Evolutionary conservation across 345 rosid genomes (phyloP).

Genomic region (Murraya koenigii): DNA sequence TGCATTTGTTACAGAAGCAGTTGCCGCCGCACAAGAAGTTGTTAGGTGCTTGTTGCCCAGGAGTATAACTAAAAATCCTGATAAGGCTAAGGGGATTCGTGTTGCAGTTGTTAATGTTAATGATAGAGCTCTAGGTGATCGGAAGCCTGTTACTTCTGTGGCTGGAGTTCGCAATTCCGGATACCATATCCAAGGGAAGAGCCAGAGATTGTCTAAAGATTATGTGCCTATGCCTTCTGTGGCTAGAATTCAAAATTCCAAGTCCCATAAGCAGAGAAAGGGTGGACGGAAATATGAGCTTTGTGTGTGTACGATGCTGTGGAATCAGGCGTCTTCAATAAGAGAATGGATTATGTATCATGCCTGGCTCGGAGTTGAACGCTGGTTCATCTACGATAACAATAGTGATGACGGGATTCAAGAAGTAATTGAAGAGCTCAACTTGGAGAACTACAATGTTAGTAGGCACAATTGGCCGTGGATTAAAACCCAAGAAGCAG

Average conservation of each 20-base stretch:
- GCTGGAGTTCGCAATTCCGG: conserved; percentile 18
- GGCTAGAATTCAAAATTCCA: conserved; percentile 45
- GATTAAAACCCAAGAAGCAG: conserved; percentile 97
- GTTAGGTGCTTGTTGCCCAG: conserved; percentile 78
- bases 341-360: conserved; percentile 90
- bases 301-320: conserved; percentile 88
- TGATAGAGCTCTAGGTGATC: conserved; percentile 19
- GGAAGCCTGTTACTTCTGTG: conserved; percentile 22
- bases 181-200: background rate
- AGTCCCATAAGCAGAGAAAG: conserved; percentile 21
- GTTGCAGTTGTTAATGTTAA: conserved; percentile 38
- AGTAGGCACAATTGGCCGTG: conserved; percentile 91
- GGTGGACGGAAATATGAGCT: conserved; percentile 51
- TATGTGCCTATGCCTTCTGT: conserved; percentile 52
- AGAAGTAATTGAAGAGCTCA: conserved; percentile 58
- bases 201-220: conserved; percentile 11
- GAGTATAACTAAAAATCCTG: conserved; percentile 43
- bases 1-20: conserved; percentile 51
- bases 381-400: conserved; percentile 97
- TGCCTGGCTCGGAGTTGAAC: conserved; percentile 85
- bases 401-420: conserved; percentile 74
- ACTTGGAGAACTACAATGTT: conserved; percentile 54
- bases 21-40: conserved; percentile 89
- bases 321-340: conserved; percentile 86
- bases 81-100: conserved; percentile 51